Evolutionary conservation across 768 basidiomycete genomes (phyloP).

Genomic region (Daedaleopsis sinensis): DNA sequence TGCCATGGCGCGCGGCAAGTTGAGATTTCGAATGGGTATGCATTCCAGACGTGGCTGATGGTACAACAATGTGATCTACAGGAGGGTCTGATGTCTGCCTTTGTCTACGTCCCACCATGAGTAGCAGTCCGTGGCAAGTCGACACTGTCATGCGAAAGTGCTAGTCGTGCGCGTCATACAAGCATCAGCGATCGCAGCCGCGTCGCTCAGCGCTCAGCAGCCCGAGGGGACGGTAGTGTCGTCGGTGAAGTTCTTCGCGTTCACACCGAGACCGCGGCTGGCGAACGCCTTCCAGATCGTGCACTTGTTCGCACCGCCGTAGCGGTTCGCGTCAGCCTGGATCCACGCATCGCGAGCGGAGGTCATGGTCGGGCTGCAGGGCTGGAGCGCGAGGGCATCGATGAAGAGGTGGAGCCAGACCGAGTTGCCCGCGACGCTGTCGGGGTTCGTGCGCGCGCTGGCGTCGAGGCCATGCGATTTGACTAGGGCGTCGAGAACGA

Average conservation of each 20-base stretch:
- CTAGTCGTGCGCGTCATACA: too few species aligned
- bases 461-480: constrained; percentile 33
- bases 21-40: too few species aligned
- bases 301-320: constrained; percentile 47
- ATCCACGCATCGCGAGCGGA: constrained; percentile 53
- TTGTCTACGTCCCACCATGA: too few species aligned
- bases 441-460: constrained; percentile 44
- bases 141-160: too few species aligned
- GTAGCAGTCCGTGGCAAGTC: too few species aligned
- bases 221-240: constrained; percentile 32
- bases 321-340: constrained; percentile 53
- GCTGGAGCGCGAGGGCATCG: constrained; percentile 51
- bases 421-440: constrained; percentile 47
- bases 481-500: constrained; percentile 21
- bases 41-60: too few species aligned
- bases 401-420: constrained; percentile 56
- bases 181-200: too few species aligned
- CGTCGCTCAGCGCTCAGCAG: constrained; percentile 20
- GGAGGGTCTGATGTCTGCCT: too few species aligned
- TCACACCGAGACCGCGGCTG: constrained; percentile 50
- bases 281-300: constrained; percentile 51
- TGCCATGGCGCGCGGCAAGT: too few species aligned
- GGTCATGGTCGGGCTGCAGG: constrained; percentile 50
- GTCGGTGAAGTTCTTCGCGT: constrained; percentile 37
- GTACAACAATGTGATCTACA: too few species aligned